Percentiles rank a stretch among this genome's conserved stretches.
These are phyloP conservation scores for Suillus alpinus DNA, from an alignment of 768 basidiomycete species.

Conservation along the genomic window DNA sequence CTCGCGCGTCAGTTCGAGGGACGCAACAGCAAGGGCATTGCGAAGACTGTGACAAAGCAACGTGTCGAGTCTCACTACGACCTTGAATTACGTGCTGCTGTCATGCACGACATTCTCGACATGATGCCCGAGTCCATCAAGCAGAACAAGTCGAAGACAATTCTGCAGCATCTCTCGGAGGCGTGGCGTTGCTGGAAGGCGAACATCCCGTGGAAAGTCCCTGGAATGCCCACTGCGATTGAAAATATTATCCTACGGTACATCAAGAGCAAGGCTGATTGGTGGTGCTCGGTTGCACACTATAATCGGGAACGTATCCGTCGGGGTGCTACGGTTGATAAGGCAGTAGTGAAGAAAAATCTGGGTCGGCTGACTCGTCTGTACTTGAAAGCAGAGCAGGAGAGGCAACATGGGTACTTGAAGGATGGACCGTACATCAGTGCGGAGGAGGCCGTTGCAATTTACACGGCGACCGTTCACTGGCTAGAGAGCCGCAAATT, in stretches of 20 bases:
- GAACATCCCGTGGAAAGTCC: conserved; percentile 99
- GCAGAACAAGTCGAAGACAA: conserved; percentile 99
- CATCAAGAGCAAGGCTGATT: conserved; percentile 99
- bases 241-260: conserved; percentile 99
- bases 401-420: conserved; percentile 96
- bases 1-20: conserved; percentile 99
- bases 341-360: conserved; percentile 99
- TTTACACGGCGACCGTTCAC: conserved; percentile 97
- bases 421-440: conserved; percentile 99
- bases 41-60: conserved; percentile 99
- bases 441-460: conserved; percentile 97
- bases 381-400: conserved; percentile 98
- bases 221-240: conserved; percentile 98
- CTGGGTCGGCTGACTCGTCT: conserved; percentile 95
- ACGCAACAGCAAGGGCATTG: conserved; percentile 92
- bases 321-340: conserved; percentile 95
- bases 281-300: conserved; percentile 97
- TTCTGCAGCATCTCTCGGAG: conserved; percentile 95
- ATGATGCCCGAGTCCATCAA: conserved; percentile 99
- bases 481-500: conserved; percentile 99
- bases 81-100: conserved; percentile 93
- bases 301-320: conserved; percentile 98
- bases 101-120: conserved; percentile 99
- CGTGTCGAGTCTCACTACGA: conserved; percentile 99
- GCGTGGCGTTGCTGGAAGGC: conserved; percentile 99